Evolutionary conservation across 139 green algal genomes (phyloP).

Genomic region (Pseudopediastrum boryanum): DNA sequence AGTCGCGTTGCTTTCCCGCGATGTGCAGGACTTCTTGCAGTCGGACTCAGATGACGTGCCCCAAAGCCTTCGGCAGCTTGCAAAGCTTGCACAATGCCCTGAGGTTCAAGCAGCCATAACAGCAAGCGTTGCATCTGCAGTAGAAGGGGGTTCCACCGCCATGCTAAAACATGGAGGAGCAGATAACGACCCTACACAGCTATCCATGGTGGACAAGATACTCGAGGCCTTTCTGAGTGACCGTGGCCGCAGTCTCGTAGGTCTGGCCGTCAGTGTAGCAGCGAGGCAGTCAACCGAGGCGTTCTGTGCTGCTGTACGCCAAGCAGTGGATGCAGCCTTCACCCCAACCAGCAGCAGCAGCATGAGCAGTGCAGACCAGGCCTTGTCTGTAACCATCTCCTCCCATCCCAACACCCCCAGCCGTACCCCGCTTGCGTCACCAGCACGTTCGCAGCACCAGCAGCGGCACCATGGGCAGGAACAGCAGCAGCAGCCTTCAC

Average conservation of each 20-base stretch:
- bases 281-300: constrained; percentile 15
- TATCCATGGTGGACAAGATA: constrained; percentile 23
- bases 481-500: not conserved
- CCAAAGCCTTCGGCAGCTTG: constrained; percentile 31
- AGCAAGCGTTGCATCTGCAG: constrained; percentile 19
- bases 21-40: constrained; percentile 17
- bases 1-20: not conserved
- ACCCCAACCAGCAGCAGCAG: constrained; percentile 11
- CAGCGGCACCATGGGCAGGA: not conserved
- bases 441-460: not conserved
- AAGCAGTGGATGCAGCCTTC: constrained; percentile 9
- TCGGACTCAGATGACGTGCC: constrained; percentile 31
- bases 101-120: constrained; percentile 24
- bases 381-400: not conserved
- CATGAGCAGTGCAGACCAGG: not conserved
- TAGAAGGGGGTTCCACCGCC: no score
- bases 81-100: constrained; percentile 8
- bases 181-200: not conserved
- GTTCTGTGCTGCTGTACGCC: constrained; percentile 15
- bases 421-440: not conserved
- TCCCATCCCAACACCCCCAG: not conserved
- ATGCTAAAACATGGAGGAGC: not conserved
- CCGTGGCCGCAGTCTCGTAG: constrained; percentile 32
- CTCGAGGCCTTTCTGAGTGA: constrained; percentile 29
- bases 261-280: constrained; percentile 23